Percentiles rank a stretch among this genome's conserved stretches.
These are phyloP conservation scores for Chiua virens DNA, from an alignment of 768 basidiomycete genomes.

Conservation along the genomic window DNA sequence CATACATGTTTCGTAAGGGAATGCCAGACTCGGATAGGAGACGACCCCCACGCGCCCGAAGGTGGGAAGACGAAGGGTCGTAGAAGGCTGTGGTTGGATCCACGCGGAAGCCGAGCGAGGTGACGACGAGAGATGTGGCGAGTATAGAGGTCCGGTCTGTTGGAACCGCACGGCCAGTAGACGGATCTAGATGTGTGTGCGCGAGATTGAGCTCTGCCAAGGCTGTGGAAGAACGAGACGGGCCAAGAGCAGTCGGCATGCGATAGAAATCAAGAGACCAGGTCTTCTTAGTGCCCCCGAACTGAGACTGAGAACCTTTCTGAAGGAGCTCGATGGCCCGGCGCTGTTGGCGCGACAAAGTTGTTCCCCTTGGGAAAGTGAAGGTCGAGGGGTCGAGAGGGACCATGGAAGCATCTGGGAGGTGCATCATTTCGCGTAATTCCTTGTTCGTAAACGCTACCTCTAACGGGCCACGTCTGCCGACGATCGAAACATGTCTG, in stretches of 20 bases:
- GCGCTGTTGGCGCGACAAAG: conserved; percentile 61
- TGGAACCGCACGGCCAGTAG: conserved; percentile 46
- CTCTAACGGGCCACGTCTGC: conserved; percentile 82
- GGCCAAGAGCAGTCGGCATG: conserved; percentile 54
- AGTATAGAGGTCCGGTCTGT: conserved; percentile 55
- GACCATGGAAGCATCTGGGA: conserved; percentile 65
- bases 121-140: conserved; percentile 76
- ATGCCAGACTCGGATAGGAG: conserved; percentile 42
- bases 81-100: conserved; percentile 63
- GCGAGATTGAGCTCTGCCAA: conserved; percentile 50
- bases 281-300: conserved; percentile 55
- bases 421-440: conserved; percentile 74
- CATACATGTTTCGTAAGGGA: conserved; percentile 68
- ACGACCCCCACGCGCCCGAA: conserved; percentile 54
- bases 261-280: conserved; percentile 86
- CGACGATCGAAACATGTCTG: conserved; percentile 79
- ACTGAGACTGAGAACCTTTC: conserved; percentile 56
- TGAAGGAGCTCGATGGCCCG: conserved; percentile 64
- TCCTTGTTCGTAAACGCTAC: conserved; percentile 94
- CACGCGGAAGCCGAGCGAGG: conserved; percentile 82
- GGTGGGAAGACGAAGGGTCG: conserved; percentile 53
- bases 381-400: conserved; percentile 55
- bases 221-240: conserved; percentile 20
- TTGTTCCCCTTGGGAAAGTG: conserved; percentile 29
- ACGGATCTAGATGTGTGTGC: conserved; percentile 58